phyloP scores from a whole-genome alignment of 1,284 basidiomycete species.

The Phenoliferia sp. region DNA sequence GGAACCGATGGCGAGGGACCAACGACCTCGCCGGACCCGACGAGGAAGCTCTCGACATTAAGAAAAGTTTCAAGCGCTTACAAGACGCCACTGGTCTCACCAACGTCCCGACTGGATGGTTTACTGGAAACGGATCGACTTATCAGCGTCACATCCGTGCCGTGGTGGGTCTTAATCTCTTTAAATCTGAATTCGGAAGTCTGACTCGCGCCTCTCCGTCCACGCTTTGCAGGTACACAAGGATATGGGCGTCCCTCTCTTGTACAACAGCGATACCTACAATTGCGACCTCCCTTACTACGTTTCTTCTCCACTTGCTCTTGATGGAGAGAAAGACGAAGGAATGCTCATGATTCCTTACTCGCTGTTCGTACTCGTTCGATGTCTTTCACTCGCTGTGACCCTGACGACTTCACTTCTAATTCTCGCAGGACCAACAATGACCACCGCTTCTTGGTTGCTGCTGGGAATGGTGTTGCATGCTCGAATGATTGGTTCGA shows the following conservation, averaged over 20 bases:
- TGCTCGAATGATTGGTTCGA: constrained; percentile 40
- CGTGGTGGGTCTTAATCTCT: constrained; percentile 5
- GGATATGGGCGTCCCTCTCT: constrained; percentile 32
- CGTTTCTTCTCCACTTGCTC: constrained; percentile 24
- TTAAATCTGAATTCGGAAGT: background rate
- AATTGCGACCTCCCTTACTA: constrained; percentile 32
- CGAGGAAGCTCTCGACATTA: constrained; percentile 41
- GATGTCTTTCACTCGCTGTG: background rate
- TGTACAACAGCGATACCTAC: constrained; percentile 35
- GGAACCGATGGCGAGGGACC: constrained; percentile 44
- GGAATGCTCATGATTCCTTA: constrained; percentile 39
- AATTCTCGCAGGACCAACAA: no score
- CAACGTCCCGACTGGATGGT: constrained; percentile 42
- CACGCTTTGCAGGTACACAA: constrained; percentile 24
- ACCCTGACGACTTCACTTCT: no score
- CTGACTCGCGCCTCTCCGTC: background rate
- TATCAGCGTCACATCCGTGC: constrained; percentile 29
- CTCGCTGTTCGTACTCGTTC: no score
- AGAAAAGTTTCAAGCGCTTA: constrained; percentile 40
- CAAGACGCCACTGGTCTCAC: constrained; percentile 33
- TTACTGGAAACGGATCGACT: constrained; percentile 37
- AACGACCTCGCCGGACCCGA: constrained; percentile 32
- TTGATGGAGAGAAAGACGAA: constrained; percentile 32
- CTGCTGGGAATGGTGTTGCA: constrained; percentile 31
- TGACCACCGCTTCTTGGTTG: constrained; percentile 40